Percentiles rank a stretch among this genome's conserved stretches.
phyloP scores from a whole-genome alignment of 345 rosid species.

The Cardiospermum halicacabum region DNA sequence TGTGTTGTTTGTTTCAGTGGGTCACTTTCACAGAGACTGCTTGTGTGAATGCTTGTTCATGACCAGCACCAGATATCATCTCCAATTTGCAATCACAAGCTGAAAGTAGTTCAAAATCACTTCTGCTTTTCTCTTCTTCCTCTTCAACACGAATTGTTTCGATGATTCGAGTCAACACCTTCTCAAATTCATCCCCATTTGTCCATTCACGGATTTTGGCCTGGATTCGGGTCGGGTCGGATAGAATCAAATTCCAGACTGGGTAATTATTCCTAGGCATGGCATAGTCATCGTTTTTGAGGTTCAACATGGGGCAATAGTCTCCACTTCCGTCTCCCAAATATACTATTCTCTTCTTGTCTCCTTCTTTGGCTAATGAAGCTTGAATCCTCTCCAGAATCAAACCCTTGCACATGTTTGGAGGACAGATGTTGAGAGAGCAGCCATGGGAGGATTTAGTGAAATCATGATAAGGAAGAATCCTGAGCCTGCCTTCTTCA shows the following conservation, averaged over 20 bases:
- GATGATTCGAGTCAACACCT: constrained; percentile 33
- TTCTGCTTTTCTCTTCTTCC: background rate
- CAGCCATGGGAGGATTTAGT: constrained; percentile 58
- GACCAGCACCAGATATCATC: constrained; percentile 26
- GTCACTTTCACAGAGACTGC: constrained; percentile 39
- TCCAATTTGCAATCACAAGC: constrained; percentile 49
- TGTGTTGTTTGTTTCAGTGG: constrained; percentile 18
- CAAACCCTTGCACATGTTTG: constrained; percentile 92
- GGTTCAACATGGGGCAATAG: constrained; percentile 78
- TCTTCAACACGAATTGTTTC: constrained; percentile 19
- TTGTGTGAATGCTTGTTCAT: constrained; percentile 31
- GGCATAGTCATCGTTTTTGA: constrained; percentile 39
- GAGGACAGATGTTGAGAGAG: constrained; percentile 73
- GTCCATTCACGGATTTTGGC: constrained; percentile 71
- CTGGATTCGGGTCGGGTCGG: constrained; percentile 44
- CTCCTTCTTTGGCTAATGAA: constrained; percentile 41
- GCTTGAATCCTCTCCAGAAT: constrained; percentile 65
- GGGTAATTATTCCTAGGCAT: constrained; percentile 94
- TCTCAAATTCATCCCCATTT: constrained; percentile 61
- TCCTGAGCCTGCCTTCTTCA: constrained; percentile 50
- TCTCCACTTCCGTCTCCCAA: constrained; percentile 86
- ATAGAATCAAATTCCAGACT: constrained; percentile 63
- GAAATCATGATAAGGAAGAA: constrained; percentile 62
- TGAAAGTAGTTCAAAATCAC: constrained; percentile 22
- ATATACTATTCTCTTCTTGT: constrained; percentile 49